Percentiles rank a stretch among this genome's conserved stretches.
Evolutionary conservation across 148 eudicot genomes (phyloP).

Genomic region (Arctostaphylos glauca): DNA sequence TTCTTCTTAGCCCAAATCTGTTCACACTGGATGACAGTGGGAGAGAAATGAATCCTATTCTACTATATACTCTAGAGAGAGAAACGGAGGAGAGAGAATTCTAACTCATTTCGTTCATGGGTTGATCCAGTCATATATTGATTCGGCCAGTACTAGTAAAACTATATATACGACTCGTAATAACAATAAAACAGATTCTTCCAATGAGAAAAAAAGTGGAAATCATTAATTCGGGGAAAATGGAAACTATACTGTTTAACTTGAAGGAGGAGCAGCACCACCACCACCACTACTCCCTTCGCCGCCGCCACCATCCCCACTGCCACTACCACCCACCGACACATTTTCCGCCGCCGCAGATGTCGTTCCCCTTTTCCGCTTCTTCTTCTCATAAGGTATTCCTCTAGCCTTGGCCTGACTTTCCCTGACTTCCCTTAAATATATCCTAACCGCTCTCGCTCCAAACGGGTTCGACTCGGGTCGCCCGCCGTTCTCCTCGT

Average conservation of each 20-base stretch:
- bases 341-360: background rate
- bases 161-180: background rate
- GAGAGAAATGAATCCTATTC: background rate
- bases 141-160: background rate
- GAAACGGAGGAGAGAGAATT: background rate
- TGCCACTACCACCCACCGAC: constrained; percentile 1
- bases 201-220: background rate
- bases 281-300: constrained; percentile 18
- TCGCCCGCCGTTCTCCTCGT: constrained; percentile 53
- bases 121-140: background rate
- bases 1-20: background rate
- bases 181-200: background rate
- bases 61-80: background rate
- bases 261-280: constrained; percentile 11
- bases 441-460: constrained; percentile 48
- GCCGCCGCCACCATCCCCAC: constrained; percentile 5
- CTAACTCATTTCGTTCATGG: background rate
- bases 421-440: constrained; percentile 46
- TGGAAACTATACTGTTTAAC: constrained; percentile 16
- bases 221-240: background rate
- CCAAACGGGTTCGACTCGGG: constrained; percentile 64
- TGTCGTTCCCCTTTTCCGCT: constrained; percentile 38
- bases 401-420: constrained; percentile 58
- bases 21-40: background rate
- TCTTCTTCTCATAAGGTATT: constrained; percentile 58